Evolutionary conservation across 257 asterid genomes (phyloP), one percentile per base, ranked within the genome.

Genomic region (Ophiorrhiza pumila): DNA sequence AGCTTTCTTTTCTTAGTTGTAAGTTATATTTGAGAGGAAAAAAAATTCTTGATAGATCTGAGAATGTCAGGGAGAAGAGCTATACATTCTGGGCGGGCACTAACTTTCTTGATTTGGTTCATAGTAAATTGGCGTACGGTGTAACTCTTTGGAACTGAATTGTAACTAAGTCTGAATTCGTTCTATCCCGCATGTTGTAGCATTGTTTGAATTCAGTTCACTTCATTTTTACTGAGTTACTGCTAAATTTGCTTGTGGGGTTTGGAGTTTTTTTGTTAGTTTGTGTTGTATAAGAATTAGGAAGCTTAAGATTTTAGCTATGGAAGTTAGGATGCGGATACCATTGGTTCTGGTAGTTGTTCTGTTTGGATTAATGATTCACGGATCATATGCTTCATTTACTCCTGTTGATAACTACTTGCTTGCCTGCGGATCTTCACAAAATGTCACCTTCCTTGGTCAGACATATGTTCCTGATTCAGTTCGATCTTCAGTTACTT

Each of bases 381-480:
- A n/a, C 49, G 74, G 71, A 11, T 79, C 62, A 43, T 56, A 53
- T 71, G 87, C 82, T 58, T 65, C 77, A 13, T 84, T 81, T 46
- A 25, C 68, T 71, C 88, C 88, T n/a, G 62, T 52, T 59, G 88
- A 81, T 74, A 71, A 71, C 34, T 81, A 78, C 65, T 76, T 84
- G 29, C 42, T 84, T 69, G 80, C 77, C 29, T 84, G 88, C 72
- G 88, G 88, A 81, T 84, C 88, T 68, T 74, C 85, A 34, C 74
- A 75, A 74, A 81, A 71, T 74, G 80, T 81, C 71, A 62, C 77
- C 37, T 84, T 73, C 46, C 57, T 81, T 4, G 86, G 82, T 41
- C 85, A 76, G 50, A 81, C 76, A 50, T 84, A 73, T 65, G 74
- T 75, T 74, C 85, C 85, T 71, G 88, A 84, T 68, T 62, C 43